phyloP scores from a whole-genome alignment of 352 stramenopile species.

The Phytophthora crassamura region DNA sequence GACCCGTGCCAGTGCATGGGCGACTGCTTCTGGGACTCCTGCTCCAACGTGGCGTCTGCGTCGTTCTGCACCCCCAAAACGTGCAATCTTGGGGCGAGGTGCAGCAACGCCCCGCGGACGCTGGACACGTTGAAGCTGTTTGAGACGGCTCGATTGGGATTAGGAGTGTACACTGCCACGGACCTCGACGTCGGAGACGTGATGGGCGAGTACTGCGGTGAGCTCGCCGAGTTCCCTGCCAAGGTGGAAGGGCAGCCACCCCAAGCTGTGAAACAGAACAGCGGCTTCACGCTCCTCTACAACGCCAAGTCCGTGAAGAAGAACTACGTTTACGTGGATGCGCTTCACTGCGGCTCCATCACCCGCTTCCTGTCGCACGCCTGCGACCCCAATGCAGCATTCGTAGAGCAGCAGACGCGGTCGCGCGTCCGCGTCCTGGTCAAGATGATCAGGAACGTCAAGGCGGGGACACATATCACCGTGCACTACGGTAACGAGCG shows the following conservation, averaged over 20 bases:
- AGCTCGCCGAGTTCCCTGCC: neutral
- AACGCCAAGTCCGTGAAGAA: neutral
- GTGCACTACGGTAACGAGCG: conserved; percentile 9
- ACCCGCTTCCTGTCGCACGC: conserved; percentile 7
- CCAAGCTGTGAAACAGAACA: conserved; percentile 3
- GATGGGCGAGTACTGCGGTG: conserved; percentile 4
- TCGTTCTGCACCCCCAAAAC: neutral
- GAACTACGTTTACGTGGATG: conserved; percentile 14
- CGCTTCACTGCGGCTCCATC: neutral
- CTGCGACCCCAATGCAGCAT: conserved; percentile 1
- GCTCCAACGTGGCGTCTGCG: neutral
- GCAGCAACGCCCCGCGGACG: neutral
- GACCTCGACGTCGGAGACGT: conserved; percentile 10
- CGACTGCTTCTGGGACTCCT: conserved; percentile 6
- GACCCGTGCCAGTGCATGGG: neutral
- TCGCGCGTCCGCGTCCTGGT: neutral
- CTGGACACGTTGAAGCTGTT: neutral
- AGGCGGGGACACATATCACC: neutral
- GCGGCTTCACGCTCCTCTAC: neutral
- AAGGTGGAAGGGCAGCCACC: neutral
- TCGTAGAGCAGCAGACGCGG: conserved; percentile 6
- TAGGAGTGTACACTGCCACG: conserved; percentile 8
- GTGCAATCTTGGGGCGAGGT: neutral
- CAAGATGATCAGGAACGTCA: neutral
- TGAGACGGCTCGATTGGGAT: neutral